These are phyloP conservation scores for Sorghum bicolor DNA, from an alignment of 176 grass and related monocot genomes.

Conservation along the genomic window Sorghum_bicolor_NCBIv3 NC_012875.2:42257501-42258000, in stretches of 20 bases:
- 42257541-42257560: conserved; percentile 14
- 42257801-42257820: background rate
- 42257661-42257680: background rate
- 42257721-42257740: background rate
- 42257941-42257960: too few species aligned
- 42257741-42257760: background rate
- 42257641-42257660: background rate
- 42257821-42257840: background rate
- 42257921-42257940: too few species aligned
- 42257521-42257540: conserved; percentile 55
- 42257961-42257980: too few species aligned
- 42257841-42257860: background rate
- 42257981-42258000: too few species aligned
- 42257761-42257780: background rate
- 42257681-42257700: too few species aligned
- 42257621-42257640: background rate
- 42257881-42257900: background rate
- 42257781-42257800: background rate
- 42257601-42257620: background rate
- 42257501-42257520: conserved; percentile 44
- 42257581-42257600: background rate
- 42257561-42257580: background rate
- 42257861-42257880: background rate
- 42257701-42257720: background rate
- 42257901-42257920: background rate